Evolutionary conservation across 805 yeast genomes (phyloP).

Genomic region (Schwanniomyces polymorphus): DNA sequence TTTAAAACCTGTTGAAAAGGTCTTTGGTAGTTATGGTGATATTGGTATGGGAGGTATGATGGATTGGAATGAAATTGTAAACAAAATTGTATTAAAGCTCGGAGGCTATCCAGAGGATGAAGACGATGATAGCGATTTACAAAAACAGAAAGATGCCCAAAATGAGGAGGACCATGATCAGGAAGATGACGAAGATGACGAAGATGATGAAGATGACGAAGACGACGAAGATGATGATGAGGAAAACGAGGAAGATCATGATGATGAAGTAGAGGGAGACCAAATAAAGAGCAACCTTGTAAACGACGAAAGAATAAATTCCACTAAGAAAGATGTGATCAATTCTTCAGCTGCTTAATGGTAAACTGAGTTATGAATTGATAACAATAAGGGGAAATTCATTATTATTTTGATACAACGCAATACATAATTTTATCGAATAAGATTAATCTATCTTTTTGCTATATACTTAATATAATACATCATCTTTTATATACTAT

Average conservation of each 20-base stretch:
- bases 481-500: not conserved
- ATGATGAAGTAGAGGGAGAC: not conserved
- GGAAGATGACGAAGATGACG: conserved; percentile 34
- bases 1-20: conserved; percentile 93
- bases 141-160: conserved; percentile 26
- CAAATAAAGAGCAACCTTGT: not conserved
- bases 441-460: not conserved
- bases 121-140: conserved; percentile 50
- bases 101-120: conserved; percentile 52
- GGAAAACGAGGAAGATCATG: conserved; percentile 12
- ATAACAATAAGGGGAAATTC: not conserved
- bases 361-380: not conserved
- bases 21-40: conserved; percentile 89
- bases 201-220: conserved; percentile 46
- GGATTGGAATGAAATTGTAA: conserved; percentile 94
- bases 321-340: not conserved
- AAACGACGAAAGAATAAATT: not conserved
- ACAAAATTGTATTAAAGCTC: conserved; percentile 72
- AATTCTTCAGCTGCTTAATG: no score
- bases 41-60: conserved; percentile 99
- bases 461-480: conserved; percentile 1
- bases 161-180: conserved; percentile 27
- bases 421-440: not conserved
- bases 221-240: conserved; percentile 20
- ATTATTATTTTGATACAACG: not conserved